These are phyloP conservation scores for Kappamyces sp. DNA, from an alignment of 192 early-diverging fungal species.

Conservation along the genomic window DNA sequence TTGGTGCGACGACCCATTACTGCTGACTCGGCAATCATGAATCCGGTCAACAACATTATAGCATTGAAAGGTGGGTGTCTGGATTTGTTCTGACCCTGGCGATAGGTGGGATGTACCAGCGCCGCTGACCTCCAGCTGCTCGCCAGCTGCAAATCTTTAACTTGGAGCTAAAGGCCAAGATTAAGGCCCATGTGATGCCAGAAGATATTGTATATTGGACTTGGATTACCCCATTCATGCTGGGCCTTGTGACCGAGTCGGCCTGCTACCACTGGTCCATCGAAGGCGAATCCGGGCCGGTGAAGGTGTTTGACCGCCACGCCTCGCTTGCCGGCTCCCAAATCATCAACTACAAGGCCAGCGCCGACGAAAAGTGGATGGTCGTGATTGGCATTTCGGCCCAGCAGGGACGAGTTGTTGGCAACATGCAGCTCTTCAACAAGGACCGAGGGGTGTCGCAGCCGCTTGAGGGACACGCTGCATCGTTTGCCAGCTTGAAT, in stretches of 20 bases:
- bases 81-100: constrained; percentile 5
- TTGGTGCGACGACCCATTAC: constrained; percentile 87
- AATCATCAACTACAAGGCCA: constrained; percentile 94
- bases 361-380: constrained; percentile 91
- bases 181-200: constrained; percentile 86
- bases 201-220: constrained; percentile 95
- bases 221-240: constrained; percentile 81
- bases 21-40: constrained; percentile 98
- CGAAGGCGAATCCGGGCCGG: constrained; percentile 77
- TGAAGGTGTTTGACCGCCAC: constrained; percentile 93
- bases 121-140: constrained; percentile 53
- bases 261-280: constrained; percentile 97
- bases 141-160: constrained; percentile 96
- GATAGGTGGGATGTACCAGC: neutral
- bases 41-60: constrained; percentile 87
- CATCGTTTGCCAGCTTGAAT: constrained; percentile 86
- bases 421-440: constrained; percentile 95
- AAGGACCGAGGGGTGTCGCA: constrained; percentile 89
- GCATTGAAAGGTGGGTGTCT: constrained; percentile 80
- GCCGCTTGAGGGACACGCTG: constrained; percentile 93
- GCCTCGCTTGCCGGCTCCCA: constrained; percentile 74
- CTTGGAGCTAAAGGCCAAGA: constrained; percentile 89
- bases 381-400: constrained; percentile 91
- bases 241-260: constrained; percentile 83
- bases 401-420: constrained; percentile 82